These are phyloP conservation scores for Metschnikowia drakensbergensis DNA, from an alignment of 805 yeast genomes.

Conservation along the genomic window DNA sequence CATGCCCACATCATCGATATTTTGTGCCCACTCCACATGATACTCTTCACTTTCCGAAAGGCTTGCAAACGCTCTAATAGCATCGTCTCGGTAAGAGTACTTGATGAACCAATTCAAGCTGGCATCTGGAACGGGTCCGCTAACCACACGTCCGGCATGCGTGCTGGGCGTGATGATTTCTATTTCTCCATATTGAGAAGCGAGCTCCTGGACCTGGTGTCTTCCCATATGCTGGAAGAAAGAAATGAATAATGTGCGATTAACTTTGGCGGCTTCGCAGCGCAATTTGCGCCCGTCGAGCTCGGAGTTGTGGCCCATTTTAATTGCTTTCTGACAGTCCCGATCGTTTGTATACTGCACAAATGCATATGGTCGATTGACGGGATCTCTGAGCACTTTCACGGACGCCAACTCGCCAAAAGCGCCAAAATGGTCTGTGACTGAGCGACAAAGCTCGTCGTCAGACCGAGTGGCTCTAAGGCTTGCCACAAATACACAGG, in stretches of 20 bases:
- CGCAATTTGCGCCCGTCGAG: conserved; percentile 75
- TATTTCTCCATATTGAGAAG: conserved; percentile 65
- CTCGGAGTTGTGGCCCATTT: conserved; percentile 61
- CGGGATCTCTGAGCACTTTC: conserved; percentile 77
- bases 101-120: conserved; percentile 64
- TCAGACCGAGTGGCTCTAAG: conserved; percentile 63
- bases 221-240: conserved; percentile 24
- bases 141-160: conserved; percentile 26
- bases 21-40: conserved; percentile 83
- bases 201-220: conserved; percentile 33
- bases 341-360: conserved; percentile 74
- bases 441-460: conserved; percentile 67
- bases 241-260: conserved; percentile 71
- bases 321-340: conserved; percentile 67
- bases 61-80: conserved; percentile 77
- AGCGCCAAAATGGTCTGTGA: conserved; percentile 59
- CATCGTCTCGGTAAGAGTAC: conserved; percentile 81
- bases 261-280: conserved; percentile 89
- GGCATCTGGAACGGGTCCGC: conserved; percentile 12
- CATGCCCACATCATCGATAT: conserved; percentile 47
- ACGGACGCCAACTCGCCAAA: conserved; percentile 73
- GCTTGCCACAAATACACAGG: conserved; percentile 87
- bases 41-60: conserved; percentile 52
- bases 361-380: conserved; percentile 85
- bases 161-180: conserved; percentile 56